Conservation (phyloP, 164 flowering plant species). For the Buxus sempervirens region DNA sequence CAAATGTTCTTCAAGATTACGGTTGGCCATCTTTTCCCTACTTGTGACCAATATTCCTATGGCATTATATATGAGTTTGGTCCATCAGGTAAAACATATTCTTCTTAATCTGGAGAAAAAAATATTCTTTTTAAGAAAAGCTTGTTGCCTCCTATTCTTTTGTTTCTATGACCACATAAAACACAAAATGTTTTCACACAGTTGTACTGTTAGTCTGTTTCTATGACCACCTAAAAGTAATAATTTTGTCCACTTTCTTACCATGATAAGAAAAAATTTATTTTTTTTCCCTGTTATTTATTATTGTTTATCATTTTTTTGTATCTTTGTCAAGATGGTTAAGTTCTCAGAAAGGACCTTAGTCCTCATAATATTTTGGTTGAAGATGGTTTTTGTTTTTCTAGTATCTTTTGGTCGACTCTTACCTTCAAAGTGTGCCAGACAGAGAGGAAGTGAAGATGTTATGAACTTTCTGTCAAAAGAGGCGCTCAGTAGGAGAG, state of each 20-base stretch:
- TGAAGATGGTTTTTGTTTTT: neutral
- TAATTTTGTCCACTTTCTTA: too few relatives aligned
- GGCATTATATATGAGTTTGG: conserved; percentile 87
- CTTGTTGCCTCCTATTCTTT: neutral
- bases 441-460: conserved; percentile 95
- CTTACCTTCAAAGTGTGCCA: conserved; percentile 18
- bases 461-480: conserved; percentile 69
- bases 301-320: too few relatives aligned
- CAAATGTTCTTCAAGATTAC: conserved; percentile 32
- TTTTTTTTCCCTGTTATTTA: too few relatives aligned
- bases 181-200: too few relatives aligned
- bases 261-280: too few relatives aligned
- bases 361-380: too few relatives aligned
- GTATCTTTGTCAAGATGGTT: too few relatives aligned
- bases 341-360: too few relatives aligned
- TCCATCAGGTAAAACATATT: conserved; percentile 74
- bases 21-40: conserved; percentile 49
- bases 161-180: too few relatives aligned
- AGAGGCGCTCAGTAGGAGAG: conserved; percentile 56
- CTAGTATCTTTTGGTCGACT: conserved; percentile 10
- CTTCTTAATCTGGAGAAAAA: neutral
- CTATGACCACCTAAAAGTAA: too few relatives aligned
- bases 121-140: too few relatives aligned
- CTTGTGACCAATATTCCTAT: conserved; percentile 80
- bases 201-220: too few relatives aligned